A percentile compares a stretch with the other conserved stretches of the same genome.
Conservation (phyloP, 2,329 filamentous ascomycete genomes). For the Bipolaris bicolor region DNA sequence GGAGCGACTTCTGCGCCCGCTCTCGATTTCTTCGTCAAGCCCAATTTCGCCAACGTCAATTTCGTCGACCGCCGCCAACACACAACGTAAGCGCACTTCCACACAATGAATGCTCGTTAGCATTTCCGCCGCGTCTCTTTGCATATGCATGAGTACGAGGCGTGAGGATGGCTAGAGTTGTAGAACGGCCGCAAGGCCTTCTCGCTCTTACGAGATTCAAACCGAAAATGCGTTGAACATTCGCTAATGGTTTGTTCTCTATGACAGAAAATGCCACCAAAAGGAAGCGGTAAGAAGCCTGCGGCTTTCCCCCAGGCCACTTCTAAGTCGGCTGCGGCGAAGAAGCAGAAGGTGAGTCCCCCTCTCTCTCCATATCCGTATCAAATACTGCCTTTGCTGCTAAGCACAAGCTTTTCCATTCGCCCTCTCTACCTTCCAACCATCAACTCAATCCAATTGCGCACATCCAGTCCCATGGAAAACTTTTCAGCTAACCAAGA, state of each 20-base stretch:
- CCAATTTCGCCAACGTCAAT: conserved; percentile 37
- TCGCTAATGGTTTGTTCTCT: conserved; percentile 99
- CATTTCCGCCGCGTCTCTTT: conserved; percentile 42
- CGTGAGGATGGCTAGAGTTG: conserved; percentile 48
- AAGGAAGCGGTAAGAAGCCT: conserved; percentile 92
- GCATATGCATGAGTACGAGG: conserved; percentile 33
- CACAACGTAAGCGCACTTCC: conserved; percentile 48
- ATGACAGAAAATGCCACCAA: conserved; percentile 82
- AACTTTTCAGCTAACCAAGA: conserved; percentile 22
- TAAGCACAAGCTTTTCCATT: conserved; percentile 9
- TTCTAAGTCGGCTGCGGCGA: conserved; percentile 74
- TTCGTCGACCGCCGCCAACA: conserved; percentile 45
- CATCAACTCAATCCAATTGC: neutral
- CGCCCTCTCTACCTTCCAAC: neutral
- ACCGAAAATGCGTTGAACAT: conserved; percentile 68
- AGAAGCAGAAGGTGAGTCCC: conserved; percentile 89
- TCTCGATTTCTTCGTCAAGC: conserved; percentile 19
- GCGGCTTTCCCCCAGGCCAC: conserved; percentile 67
- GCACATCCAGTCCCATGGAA: neutral
- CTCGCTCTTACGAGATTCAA: conserved; percentile 49
- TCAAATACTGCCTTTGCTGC: neutral
- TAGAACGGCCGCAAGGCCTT: conserved; percentile 46
- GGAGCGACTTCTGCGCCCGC: conserved; percentile 23
- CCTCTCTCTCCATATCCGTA: neutral
- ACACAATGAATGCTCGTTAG: conserved; percentile 39